These are phyloP conservation scores for Monosporascus sp. DNA, from an alignment of 2,329 filamentous ascomycete genomes.

Conservation along the genomic window DNA sequence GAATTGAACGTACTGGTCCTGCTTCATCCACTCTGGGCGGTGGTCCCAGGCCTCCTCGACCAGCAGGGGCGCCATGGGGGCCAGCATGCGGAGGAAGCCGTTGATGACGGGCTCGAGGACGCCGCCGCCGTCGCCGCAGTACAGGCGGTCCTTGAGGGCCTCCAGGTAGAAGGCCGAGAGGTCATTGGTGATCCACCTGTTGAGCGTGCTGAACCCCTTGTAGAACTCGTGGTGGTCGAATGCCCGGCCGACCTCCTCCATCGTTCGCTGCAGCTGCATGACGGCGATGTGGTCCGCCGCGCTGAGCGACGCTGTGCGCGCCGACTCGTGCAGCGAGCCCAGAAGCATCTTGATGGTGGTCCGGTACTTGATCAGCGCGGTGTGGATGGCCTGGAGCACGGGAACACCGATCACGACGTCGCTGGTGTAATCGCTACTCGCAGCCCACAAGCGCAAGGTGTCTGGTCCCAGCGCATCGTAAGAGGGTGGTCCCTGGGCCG, in stretches of 20 bases:
- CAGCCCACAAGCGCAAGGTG: constrained; percentile 84
- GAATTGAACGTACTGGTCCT: constrained; percentile 33
- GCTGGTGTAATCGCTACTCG: constrained; percentile 83
- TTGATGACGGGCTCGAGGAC: constrained; percentile 62
- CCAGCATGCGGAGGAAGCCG: constrained; percentile 72
- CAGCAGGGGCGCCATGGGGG: constrained; percentile 74
- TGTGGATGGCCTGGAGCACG: constrained; percentile 72
- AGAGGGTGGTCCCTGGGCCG: constrained; percentile 31
- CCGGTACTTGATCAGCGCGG: constrained; percentile 77
- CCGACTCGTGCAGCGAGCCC: constrained; percentile 61
- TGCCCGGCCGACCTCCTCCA: constrained; percentile 57
- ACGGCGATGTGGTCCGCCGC: constrained; percentile 71
- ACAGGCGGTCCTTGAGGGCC: constrained; percentile 83
- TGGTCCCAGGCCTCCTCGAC: constrained; percentile 87
- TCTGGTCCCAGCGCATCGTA: constrained; percentile 79
- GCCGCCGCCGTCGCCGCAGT: constrained; percentile 70
- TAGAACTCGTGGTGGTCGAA: constrained; percentile 77
- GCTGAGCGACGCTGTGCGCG: constrained; percentile 47
- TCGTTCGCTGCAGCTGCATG: constrained; percentile 64
- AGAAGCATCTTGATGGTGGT: constrained; percentile 88
- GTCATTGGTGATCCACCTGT: constrained; percentile 75
- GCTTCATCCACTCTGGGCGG: constrained; percentile 60
- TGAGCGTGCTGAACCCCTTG: constrained; percentile 67
- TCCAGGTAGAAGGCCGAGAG: constrained; percentile 94
- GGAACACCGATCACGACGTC: constrained; percentile 79